These are phyloP conservation scores for Serendipita sp. DNA, from an alignment of 768 basidiomycete genomes.

Conservation along the genomic window DNA sequence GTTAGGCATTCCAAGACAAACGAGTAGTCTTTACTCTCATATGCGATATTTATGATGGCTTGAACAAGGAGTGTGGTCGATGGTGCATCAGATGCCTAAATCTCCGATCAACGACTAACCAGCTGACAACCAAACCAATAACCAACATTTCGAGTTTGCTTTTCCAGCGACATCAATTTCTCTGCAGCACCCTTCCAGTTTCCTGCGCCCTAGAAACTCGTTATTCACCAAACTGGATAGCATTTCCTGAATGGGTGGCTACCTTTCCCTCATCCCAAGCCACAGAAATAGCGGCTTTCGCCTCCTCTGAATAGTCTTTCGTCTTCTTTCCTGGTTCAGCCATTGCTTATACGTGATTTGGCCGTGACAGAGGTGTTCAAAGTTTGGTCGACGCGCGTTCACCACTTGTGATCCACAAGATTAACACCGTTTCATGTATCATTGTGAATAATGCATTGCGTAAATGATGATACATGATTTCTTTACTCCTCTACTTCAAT, in stretches of 20 bases:
- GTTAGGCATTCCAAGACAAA: conserved; percentile 55
- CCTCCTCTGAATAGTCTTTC: conserved; percentile 2
- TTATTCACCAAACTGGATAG: background rate
- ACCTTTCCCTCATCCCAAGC: background rate
- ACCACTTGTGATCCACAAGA: background rate
- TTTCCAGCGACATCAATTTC: conserved; percentile 77
- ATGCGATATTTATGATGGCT: conserved; percentile 52
- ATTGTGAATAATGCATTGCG: background rate
- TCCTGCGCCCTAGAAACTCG: conserved; percentile 24
- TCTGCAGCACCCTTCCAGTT: conserved; percentile 77
- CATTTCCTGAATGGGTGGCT: background rate
- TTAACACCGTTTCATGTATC: background rate
- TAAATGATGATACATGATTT: background rate
- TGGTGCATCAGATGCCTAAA: conserved; percentile 74
- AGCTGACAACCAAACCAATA: background rate
- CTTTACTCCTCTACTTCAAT: conserved; percentile 29
- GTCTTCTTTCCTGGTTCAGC: conserved; percentile 1
- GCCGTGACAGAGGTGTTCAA: background rate
- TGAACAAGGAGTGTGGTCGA: conserved; percentile 84
- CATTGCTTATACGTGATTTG: background rate
- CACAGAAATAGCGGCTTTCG: background rate
- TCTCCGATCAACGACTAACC: background rate
- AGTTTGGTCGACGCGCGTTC: conserved; percentile 3
- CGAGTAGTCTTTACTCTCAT: conserved; percentile 51
- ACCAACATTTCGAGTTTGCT: conserved; percentile 87